A percentile compares a stretch with the other conserved stretches of the same genome.
Conservation (phyloP, 192 early-diverging fungal genomes). For the Chytriomyces confervae region DNA sequence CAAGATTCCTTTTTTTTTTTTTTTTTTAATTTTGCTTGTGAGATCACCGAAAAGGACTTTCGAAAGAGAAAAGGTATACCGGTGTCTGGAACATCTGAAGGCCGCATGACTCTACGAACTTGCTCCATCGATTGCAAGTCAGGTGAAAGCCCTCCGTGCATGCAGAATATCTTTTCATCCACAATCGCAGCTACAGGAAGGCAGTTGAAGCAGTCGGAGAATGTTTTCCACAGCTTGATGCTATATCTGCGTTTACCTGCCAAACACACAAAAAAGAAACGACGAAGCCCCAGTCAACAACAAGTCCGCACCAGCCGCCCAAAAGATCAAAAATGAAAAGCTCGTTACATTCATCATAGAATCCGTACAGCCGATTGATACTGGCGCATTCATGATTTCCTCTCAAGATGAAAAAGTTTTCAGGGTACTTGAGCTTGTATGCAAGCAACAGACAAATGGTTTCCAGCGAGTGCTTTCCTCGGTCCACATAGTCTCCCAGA, state of each 20-base stretch:
- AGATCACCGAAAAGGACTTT: neutral
- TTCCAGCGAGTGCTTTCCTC: slow-evolving; percentile 96
- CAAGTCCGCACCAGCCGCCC: slow-evolving; percentile 26
- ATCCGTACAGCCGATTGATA: slow-evolving; percentile 96
- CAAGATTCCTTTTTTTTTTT: slow-evolving; percentile 65
- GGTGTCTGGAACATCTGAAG: slow-evolving; percentile 96
- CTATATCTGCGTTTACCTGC: slow-evolving; percentile 94
- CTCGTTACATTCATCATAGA: slow-evolving; percentile 91
- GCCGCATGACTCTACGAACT: slow-evolving; percentile 93
- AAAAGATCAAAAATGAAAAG: neutral
- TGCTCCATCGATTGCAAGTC: slow-evolving; percentile 97
- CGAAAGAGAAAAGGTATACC: slow-evolving; percentile 50
- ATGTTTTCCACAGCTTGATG: slow-evolving; percentile 99
- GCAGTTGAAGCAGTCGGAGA: slow-evolving; percentile 98
- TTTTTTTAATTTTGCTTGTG: neutral
- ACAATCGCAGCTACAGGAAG: slow-evolving; percentile 95
- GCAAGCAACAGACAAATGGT: slow-evolving; percentile 95
- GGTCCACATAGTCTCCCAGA: slow-evolving; percentile 96
- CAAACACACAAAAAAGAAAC: neutral
- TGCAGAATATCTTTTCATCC: slow-evolving; percentile 97
- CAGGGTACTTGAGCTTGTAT: slow-evolving; percentile 99
- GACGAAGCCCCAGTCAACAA: neutral
- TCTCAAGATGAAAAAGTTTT: slow-evolving; percentile 98
- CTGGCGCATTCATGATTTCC: slow-evolving; percentile 99
- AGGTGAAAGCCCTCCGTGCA: slow-evolving; percentile 97